Evolutionary conservation across 2,329 filamentous ascomycete species (phyloP).

Genomic region (Teratosphaeria gauchensis): DNA sequence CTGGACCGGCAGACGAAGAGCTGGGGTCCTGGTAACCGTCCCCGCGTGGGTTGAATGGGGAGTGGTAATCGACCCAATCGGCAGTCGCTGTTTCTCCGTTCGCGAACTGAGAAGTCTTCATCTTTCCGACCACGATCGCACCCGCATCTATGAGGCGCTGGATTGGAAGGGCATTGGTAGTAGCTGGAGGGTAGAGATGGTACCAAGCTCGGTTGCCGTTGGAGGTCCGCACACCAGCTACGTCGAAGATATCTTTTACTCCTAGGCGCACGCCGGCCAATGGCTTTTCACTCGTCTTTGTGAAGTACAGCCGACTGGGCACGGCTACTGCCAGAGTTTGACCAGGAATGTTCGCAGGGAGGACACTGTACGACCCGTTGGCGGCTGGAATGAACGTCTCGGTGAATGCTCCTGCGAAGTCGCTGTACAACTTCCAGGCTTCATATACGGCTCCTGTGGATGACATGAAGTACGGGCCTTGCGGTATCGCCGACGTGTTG

Average conservation of each 20-base stretch:
- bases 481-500: constrained; percentile 24
- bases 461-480: constrained; percentile 44
- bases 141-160: constrained; percentile 51
- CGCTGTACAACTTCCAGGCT: constrained; percentile 42
- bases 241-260: constrained; percentile 40
- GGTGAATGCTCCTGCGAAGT: constrained; percentile 41
- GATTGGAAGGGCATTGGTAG: constrained; percentile 41
- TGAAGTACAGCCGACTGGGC: constrained; percentile 52
- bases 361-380: constrained; percentile 33
- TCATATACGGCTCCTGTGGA: constrained; percentile 36
- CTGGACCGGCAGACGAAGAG: constrained; percentile 39
- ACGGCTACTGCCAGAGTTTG: constrained; percentile 42
- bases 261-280: constrained; percentile 52
- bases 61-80: constrained; percentile 41
- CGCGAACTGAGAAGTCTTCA: constrained; percentile 37
- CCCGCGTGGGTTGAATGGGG: constrained; percentile 34
- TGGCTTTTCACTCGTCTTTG: constrained; percentile 43
- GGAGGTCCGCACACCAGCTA: constrained; percentile 47
- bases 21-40: constrained; percentile 37
- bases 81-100: constrained; percentile 40
- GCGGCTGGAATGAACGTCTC: constrained; percentile 34
- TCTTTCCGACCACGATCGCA: constrained; percentile 41
- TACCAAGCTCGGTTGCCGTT: constrained; percentile 51
- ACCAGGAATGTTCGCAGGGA: constrained; percentile 31
- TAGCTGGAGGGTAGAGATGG: constrained; percentile 40